Percentiles rank a stretch among this genome's conserved stretches.
These are phyloP conservation scores for Colletotrichum horii DNA, from an alignment of 2,329 filamentous ascomycete species.

Conservation along the genomic window DNA sequence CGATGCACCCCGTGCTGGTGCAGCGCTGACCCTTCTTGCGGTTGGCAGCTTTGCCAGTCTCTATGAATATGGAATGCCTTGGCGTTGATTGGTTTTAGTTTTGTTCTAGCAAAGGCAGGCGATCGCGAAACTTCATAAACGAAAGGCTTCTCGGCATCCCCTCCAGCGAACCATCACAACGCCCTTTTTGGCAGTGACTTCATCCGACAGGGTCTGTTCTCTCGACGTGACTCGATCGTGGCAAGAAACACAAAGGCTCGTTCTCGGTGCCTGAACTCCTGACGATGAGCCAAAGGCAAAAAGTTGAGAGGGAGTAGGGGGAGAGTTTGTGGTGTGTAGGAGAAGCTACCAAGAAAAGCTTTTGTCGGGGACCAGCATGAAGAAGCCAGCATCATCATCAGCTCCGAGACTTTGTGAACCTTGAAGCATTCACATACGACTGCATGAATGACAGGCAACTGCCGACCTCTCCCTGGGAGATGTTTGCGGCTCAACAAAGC, in stretches of 20 bases:
- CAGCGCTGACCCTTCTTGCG: not conserved
- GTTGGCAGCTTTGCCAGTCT: not conserved
- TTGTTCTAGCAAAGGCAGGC: not conserved
- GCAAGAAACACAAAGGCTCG: not conserved
- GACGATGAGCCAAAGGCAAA: not conserved
- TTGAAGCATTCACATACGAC: not conserved
- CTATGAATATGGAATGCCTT: not conserved
- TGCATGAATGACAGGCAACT: slow-evolving; percentile 1
- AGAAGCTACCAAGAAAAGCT: not conserved
- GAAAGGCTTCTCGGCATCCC: not conserved
- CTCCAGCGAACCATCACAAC: not conserved
- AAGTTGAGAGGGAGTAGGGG: not conserved
- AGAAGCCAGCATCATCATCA: not conserved
- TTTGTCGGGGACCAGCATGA: slow-evolving; percentile 6
- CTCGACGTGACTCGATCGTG: not conserved
- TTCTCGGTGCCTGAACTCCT: slow-evolving; percentile 2
- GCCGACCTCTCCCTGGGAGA: not conserved
- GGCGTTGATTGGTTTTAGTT: not conserved
- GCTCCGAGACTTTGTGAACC: not conserved
- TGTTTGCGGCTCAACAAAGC: not conserved
- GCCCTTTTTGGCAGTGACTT: not conserved
- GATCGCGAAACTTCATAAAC: not conserved
- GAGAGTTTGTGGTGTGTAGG: slow-evolving; percentile 8
- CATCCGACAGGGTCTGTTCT: not conserved
- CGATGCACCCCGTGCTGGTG: not conserved